A percentile compares a stretch with the other conserved stretches of the same genome.
phyloP scores from a whole-genome alignment of 2,329 filamentous ascomycete genomes.

The Pyricularia grisea region DNA sequence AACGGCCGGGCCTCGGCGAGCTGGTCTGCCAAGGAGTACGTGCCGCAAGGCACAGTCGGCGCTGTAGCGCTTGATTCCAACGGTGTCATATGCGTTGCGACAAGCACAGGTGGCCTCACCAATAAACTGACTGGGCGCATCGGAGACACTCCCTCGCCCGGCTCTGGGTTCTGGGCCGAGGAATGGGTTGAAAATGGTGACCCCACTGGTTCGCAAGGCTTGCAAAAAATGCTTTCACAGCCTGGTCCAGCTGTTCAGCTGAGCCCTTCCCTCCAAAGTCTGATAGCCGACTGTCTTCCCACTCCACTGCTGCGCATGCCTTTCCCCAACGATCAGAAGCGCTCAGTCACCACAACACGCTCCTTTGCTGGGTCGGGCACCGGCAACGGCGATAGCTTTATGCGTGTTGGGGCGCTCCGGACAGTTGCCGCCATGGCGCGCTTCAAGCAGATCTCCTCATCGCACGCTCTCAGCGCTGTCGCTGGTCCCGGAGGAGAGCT shows the following conservation, averaged over 20 bases:
- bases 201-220: constrained; percentile 10
- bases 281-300: constrained; percentile 53
- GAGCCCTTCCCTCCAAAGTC: constrained; percentile 30
- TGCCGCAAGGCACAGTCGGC: constrained; percentile 78
- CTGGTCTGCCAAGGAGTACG: constrained; percentile 30
- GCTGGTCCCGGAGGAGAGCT: constrained; percentile 65
- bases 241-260: constrained; percentile 27
- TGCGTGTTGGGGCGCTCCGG: constrained; percentile 60
- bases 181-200: constrained; percentile 55
- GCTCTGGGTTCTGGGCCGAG: constrained; percentile 86
- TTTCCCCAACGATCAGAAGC: constrained; percentile 4
- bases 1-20: constrained; percentile 21
- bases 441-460: constrained; percentile 44
- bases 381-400: constrained; percentile 82
- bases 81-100: constrained; percentile 62
- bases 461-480: constrained; percentile 52
- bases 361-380: constrained; percentile 62
- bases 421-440: constrained; percentile 66
- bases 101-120: constrained; percentile 68
- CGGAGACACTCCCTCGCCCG: constrained; percentile 76
- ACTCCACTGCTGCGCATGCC: constrained; percentile 32
- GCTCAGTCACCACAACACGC: constrained; percentile 23
- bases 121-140: constrained; percentile 82
- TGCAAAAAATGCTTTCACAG: constrained; percentile 10
- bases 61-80: constrained; percentile 72